These are phyloP conservation scores for Fusarium penzigii DNA, from an alignment of 2,329 filamentous ascomycete genomes.

Conservation along the genomic window DNA sequence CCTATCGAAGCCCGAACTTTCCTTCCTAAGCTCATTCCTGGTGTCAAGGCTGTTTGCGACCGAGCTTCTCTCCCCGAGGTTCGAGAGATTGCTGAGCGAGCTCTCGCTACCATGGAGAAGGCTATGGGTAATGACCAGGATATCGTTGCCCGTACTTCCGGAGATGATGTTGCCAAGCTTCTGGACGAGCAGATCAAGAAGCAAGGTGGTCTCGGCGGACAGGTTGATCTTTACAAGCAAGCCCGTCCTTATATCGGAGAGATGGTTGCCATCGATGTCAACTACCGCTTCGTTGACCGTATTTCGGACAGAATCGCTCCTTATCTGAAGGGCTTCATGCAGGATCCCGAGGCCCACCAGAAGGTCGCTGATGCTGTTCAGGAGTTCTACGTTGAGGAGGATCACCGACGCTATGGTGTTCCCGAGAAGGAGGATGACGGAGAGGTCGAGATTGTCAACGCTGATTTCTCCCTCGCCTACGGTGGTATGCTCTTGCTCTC, in stretches of 20 bases:
- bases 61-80: conserved; percentile 93
- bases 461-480: conserved; percentile 95
- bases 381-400: conserved; percentile 77
- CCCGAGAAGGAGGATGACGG: conserved; percentile 87
- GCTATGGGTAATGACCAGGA: conserved; percentile 78
- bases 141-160: conserved; percentile 65
- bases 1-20: conserved; percentile 94
- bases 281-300: conserved; percentile 75
- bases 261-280: conserved; percentile 86
- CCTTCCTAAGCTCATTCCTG: conserved; percentile 89
- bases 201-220: conserved; percentile 61
- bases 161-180: conserved; percentile 72
- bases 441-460: conserved; percentile 95
- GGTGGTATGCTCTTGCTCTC: conserved; percentile 96
- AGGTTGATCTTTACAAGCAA: conserved; percentile 64
- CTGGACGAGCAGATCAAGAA: conserved; percentile 77
- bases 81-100: conserved; percentile 81
- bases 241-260: conserved; percentile 74
- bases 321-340: conserved; percentile 73
- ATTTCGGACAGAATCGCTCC: conserved; percentile 69
- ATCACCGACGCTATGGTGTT: conserved; percentile 82
- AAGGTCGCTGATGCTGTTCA: conserved; percentile 74
- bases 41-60: conserved; percentile 85
- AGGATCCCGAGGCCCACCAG: conserved; percentile 58
- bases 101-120: conserved; percentile 84